These are phyloP conservation scores for Ballota nigra DNA, from an alignment of 257 asterid species.

Conservation along the genomic window DNA sequence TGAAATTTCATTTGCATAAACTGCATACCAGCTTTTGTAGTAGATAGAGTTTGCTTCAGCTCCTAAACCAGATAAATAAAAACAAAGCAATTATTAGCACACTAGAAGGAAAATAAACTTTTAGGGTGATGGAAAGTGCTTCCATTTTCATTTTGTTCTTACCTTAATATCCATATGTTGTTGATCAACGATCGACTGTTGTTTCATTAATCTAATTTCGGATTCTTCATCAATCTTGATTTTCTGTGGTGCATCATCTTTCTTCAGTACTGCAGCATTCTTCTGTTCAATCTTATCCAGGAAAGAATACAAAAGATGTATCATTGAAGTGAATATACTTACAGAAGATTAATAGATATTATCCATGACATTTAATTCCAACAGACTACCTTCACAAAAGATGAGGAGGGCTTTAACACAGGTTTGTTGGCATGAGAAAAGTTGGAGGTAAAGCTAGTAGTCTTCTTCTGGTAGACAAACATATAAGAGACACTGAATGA, in stretches of 20 bases:
- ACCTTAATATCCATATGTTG: conserved; percentile 69
- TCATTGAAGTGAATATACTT: conserved; percentile 13
- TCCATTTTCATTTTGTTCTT: conserved; percentile 21
- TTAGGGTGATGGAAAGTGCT: background rate
- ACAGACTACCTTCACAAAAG: conserved; percentile 46
- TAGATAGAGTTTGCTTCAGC: conserved; percentile 69
- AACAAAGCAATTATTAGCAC: conserved; percentile 4
- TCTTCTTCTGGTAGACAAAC: conserved; percentile 45
- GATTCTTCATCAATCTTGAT: conserved; percentile 46
- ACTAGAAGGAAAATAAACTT: background rate
- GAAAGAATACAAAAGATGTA: conserved; percentile 13
- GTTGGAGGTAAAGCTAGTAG: conserved; percentile 38
- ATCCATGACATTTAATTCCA: background rate
- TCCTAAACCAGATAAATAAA: conserved; percentile 41
- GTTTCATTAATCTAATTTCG: conserved; percentile 43
- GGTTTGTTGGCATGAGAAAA: conserved; percentile 41
- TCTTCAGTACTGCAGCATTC: conserved; percentile 31
- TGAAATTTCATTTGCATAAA: conserved; percentile 83
- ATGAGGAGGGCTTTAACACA: conserved; percentile 31
- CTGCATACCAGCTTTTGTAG: conserved; percentile 85
- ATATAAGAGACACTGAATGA: conserved; percentile 17
- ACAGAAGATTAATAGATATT: background rate
- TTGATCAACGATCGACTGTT: conserved; percentile 55
- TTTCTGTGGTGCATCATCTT: conserved; percentile 39
- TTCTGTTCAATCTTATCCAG: conserved; percentile 40